Evolutionary conservation across 2,329 filamentous ascomycete species (phyloP).

Genomic region (Pseudogymnoascus sp.): DNA sequence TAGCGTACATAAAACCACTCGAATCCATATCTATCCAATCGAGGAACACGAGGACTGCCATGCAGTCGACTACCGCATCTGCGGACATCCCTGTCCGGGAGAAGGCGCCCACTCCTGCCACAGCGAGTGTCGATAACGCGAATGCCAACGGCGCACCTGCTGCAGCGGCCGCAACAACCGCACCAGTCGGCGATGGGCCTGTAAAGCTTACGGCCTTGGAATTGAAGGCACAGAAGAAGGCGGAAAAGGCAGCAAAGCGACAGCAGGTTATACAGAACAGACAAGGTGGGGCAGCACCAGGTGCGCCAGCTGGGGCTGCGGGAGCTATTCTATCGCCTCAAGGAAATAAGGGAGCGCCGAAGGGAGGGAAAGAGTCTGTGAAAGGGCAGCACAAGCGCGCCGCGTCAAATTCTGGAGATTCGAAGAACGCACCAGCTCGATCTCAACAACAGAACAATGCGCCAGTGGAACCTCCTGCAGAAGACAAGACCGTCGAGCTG

Average conservation of each 20-base stretch:
- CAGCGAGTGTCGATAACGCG: not conserved
- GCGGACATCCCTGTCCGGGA: constrained; percentile 2
- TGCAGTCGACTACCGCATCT: constrained; percentile 1
- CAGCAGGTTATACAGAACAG: constrained; percentile 58
- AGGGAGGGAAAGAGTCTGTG: constrained; percentile 33
- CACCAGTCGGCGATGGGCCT: constrained; percentile 22
- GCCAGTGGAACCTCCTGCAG: constrained; percentile 36
- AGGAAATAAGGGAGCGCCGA: constrained; percentile 25
- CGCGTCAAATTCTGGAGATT: constrained; percentile 25
- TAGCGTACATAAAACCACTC: not conserved
- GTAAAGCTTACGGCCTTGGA: constrained; percentile 61
- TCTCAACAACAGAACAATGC: constrained; percentile 20
- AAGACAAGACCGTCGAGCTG: constrained; percentile 62
- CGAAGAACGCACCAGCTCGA: constrained; percentile 22
- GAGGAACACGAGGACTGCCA: not conserved
- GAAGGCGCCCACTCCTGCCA: not conserved
- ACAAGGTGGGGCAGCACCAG: constrained; percentile 31
- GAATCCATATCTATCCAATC: not conserved
- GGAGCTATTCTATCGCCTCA: constrained; percentile 14
- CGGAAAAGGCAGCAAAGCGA: constrained; percentile 81
- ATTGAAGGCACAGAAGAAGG: constrained; percentile 86
- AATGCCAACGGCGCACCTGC: not conserved
- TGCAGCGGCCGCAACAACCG: not conserved
- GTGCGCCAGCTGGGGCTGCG: constrained; percentile 20
- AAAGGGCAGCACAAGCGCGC: constrained; percentile 29